phyloP scores from a whole-genome alignment of 768 basidiomycete genomes.

The Pleurotus djamor region DNA sequence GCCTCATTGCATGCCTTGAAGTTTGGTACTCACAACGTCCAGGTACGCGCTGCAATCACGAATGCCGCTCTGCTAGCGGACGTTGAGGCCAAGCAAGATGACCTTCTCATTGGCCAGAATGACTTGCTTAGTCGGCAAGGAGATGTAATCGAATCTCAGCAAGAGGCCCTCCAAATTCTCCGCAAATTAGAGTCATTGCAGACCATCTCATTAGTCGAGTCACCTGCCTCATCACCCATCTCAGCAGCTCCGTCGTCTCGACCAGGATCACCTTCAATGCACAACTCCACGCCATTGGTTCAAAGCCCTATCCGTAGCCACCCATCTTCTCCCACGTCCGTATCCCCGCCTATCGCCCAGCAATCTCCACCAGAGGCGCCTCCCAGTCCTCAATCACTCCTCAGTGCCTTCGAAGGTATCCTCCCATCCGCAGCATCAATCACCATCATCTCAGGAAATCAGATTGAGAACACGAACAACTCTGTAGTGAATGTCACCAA shows the following conservation, averaged over 20 bases:
- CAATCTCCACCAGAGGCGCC: background rate
- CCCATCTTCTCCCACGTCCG: background rate
- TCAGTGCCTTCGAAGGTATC: background rate
- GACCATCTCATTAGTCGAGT: background rate
- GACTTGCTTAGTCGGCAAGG: background rate
- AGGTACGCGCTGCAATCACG: constrained; percentile 2
- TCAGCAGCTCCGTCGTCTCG: background rate
- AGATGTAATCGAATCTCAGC: background rate
- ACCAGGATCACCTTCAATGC: background rate
- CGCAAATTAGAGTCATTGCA: background rate
- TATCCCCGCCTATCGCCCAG: background rate
- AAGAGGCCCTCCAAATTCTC: background rate
- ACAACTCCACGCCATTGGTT: background rate
- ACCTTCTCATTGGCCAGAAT: background rate
- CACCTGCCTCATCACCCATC: background rate
- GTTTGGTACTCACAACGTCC: background rate
- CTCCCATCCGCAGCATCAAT: background rate
- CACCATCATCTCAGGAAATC: constrained; percentile 4
- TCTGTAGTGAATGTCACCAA: background rate
- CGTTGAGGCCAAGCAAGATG: background rate
- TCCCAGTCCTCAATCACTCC: background rate
- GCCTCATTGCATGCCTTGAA: background rate
- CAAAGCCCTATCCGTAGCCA: background rate
- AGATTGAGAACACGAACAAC: background rate
- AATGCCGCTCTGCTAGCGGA: background rate